Percentiles rank a stretch among this genome's conserved stretches.
Conservation (phyloP, 352 stramenopile species). For the Phytopythium chamaehyphon region DNA sequence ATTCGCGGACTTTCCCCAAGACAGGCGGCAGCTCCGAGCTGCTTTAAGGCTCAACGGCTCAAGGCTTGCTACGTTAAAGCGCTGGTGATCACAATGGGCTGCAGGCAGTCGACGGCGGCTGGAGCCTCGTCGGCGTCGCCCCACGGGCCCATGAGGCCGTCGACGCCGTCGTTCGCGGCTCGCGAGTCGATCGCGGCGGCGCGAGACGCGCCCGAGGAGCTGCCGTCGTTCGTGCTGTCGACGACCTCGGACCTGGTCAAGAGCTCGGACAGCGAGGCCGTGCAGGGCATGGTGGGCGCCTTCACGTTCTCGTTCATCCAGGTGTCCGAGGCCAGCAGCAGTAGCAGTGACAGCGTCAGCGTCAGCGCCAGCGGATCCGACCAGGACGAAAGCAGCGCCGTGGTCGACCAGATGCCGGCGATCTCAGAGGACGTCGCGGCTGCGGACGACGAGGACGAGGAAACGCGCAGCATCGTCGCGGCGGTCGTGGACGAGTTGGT, state of each 20-base stretch:
- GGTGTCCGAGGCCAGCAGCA: conserved; percentile 35
- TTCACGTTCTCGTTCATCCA: conserved; percentile 79
- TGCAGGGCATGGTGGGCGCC: conserved; percentile 48
- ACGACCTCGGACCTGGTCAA: conserved; percentile 34
- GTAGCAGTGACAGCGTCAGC: conserved; percentile 10
- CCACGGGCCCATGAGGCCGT: conserved; percentile 17
- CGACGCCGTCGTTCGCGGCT: conserved; percentile 25
- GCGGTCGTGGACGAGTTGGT: neutral
- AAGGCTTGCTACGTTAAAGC: too few species aligned
- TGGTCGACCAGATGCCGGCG: conserved; percentile 2
- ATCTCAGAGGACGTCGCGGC: conserved; percentile 1
- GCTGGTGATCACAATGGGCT: conserved; percentile 50
- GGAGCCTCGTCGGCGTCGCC: conserved; percentile 9
- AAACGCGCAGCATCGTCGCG: neutral
- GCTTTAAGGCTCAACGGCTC: too few species aligned
- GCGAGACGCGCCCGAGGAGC: conserved; percentile 18
- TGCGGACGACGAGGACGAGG: conserved; percentile 1
- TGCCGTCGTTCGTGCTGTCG: conserved; percentile 46
- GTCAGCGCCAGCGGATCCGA: conserved; percentile 5
- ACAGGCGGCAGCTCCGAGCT: too few species aligned
- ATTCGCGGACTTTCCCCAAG: too few species aligned
- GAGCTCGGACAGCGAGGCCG: conserved; percentile 53
- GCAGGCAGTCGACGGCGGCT: conserved; percentile 51
- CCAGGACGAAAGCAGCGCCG: conserved; percentile 5
- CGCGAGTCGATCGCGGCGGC: conserved; percentile 13